A percentile compares a stretch with the other conserved stretches of the same genome.
These are phyloP conservation scores for Jasminum sambac DNA, from an alignment of 257 asterid genomes.

Conservation along the genomic window DNA sequence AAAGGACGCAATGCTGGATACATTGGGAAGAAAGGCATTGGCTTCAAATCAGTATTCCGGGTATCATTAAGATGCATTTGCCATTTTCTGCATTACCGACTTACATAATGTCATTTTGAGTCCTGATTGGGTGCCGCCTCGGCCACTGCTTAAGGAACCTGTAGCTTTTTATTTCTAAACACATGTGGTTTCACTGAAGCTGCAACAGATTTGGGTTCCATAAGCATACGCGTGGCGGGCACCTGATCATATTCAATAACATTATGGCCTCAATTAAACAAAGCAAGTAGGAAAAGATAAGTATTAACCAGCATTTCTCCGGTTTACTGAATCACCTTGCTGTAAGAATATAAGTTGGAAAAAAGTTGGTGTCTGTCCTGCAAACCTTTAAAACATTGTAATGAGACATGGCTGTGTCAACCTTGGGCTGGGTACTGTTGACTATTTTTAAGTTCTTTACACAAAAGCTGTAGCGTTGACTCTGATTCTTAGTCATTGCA, in stretches of 20 bases:
- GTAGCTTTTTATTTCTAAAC: no score
- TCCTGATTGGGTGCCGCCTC: no score
- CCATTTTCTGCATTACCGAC: conserved; percentile 23
- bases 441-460: background rate
- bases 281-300: background rate
- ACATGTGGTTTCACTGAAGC: no score
- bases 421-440: conserved; percentile 2
- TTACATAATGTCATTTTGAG: background rate
- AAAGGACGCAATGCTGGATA: conserved; percentile 66
- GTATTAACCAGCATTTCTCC: background rate
- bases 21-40: conserved; percentile 99
- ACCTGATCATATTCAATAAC: no score
- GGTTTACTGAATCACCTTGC: background rate
- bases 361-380: conserved; percentile 11
- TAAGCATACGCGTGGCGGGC: no score
- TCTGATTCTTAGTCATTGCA: conserved; percentile 15
- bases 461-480: background rate
- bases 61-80: conserved; percentile 41
- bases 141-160: no score
- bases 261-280: background rate
- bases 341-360: conserved; percentile 1
- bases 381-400: conserved; percentile 8
- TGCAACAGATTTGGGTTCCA: no score
- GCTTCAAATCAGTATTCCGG: conserved; percentile 99
- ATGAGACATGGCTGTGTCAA: conserved; percentile 13